Evolutionary conservation across 306 rosid species (phyloP), one percentile per base, ranked within the genome.

Genomic region (Fragaria iinumae): DNA sequence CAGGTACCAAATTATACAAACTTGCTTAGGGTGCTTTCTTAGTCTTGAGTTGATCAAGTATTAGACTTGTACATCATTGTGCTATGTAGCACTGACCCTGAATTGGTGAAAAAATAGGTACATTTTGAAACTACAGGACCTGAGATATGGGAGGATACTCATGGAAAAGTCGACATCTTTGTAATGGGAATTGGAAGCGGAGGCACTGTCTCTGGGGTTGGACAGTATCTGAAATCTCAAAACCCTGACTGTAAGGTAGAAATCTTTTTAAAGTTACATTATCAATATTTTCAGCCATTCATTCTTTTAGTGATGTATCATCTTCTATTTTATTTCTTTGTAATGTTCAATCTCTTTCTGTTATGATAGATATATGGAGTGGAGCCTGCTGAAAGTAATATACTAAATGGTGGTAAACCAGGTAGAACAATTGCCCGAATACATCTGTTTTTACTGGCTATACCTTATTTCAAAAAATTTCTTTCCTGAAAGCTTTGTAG

Each of bases 151-250:
- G 98, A 95, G 80, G 98, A 95, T 76, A 92, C 97, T 50, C 81
- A 85, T 71, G 97, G 98, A 62, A 83, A 89, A 88, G 97, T 95
- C 65, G 98, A 92, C 85, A 95, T 95, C 81, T 95, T 95, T 77
- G 93, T 95, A 0, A 95, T 95, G 98, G 98, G 98, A 80, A 95
- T 95, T 38, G 98, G 98, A 38, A 95, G 97, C 55, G 98, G 98
- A 66, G 98, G 98, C 79, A 95, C 97, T 2, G 97, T 95, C 76
- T 82, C 97, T 48, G 98, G 98, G 17, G 98, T 95, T 60, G 98
- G 98, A 38, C 97, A 95, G 78, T 95, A 95, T 82, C 96, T 95
- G 71, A 95, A 92, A 81, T 92, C 93, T 32, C 66, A 76, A 82
- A 95, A 95, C 81, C 98, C 97, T 23, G 89, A 92, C 84, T 96